These are phyloP conservation scores for Metarhizium sp. DNA, from an alignment of 2,329 filamentous ascomycete genomes.

Conservation along the genomic window DNA sequence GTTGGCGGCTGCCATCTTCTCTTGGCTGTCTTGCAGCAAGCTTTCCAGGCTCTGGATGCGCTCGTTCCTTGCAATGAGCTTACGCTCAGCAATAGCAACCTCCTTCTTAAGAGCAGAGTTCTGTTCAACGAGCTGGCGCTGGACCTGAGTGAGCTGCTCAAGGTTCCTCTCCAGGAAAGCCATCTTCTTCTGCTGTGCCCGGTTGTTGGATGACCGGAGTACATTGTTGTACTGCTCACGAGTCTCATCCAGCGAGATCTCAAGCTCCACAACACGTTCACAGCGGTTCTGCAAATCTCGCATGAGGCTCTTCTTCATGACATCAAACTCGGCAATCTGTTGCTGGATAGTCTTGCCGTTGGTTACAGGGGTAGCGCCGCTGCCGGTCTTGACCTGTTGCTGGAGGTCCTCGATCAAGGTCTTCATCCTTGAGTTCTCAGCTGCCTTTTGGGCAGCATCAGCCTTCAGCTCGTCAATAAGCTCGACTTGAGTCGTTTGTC, in stretches of 20 bases:
- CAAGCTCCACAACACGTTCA: constrained; percentile 93
- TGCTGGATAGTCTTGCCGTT: constrained; percentile 92
- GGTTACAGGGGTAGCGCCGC: constrained; percentile 47
- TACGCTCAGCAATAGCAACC: constrained; percentile 95
- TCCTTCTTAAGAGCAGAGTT: constrained; percentile 98
- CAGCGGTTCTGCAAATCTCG: constrained; percentile 96
- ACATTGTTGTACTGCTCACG: constrained; percentile 99
- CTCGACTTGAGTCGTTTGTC: constrained; percentile 63
- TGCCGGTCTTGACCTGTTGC: constrained; percentile 56
- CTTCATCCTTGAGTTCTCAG: constrained; percentile 76
- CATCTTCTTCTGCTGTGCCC: constrained; percentile 99
- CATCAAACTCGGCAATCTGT: constrained; percentile 96
- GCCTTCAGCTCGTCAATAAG: constrained; percentile 68
- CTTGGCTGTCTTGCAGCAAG: constrained; percentile 90
- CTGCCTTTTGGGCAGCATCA: constrained; percentile 65
- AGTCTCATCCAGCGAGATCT: constrained; percentile 95
- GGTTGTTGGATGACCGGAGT: constrained; percentile 90
- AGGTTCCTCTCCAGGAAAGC: constrained; percentile 97
- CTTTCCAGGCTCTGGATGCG: constrained; percentile 90
- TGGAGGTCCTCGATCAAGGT: constrained; percentile 73
- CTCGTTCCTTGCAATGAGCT: constrained; percentile 93
- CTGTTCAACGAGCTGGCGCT: constrained; percentile 95
- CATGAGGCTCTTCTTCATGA: constrained; percentile 99
- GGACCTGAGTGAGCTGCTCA: constrained; percentile 93
- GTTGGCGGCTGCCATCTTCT: constrained; percentile 94